Percentiles rank a stretch among this genome's conserved stretches.
Conservation (phyloP, 768 basidiomycete species). For the Hericium rajendrae region DNA sequence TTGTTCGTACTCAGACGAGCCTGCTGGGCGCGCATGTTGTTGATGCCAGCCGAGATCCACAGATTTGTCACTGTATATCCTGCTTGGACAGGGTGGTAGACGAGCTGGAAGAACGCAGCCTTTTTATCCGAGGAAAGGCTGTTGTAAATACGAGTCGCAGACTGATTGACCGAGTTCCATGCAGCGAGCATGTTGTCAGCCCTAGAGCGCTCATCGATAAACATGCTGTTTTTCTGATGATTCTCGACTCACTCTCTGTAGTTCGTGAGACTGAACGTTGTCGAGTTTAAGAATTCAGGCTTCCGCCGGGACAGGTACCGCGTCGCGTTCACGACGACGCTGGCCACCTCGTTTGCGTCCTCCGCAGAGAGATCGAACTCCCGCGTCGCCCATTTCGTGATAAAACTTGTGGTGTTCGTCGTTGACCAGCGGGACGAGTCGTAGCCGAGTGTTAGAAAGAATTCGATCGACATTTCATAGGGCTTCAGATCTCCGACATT, state of each 20-base stretch:
- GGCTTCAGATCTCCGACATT: conserved; percentile 75
- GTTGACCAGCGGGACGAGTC: conserved; percentile 48
- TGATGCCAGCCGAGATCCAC: conserved; percentile 42
- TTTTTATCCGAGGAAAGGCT: conserved; percentile 34
- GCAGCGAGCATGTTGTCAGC: conserved; percentile 44
- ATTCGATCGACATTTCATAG: conserved; percentile 61
- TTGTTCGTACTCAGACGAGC: conserved; percentile 52
- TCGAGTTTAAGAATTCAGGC: conserved; percentile 53
- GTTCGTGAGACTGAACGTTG: conserved; percentile 53
- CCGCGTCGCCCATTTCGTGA: conserved; percentile 49
- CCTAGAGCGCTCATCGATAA: conserved; percentile 22
- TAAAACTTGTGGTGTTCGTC: conserved; percentile 43
- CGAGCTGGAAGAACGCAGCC: conserved; percentile 59
- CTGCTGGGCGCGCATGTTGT: conserved; percentile 55
- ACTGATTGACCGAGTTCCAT: conserved; percentile 38
- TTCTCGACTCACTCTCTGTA: conserved; percentile 50
- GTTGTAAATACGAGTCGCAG: conserved; percentile 48
- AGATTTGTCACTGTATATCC: no score
- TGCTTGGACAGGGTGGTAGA: conserved; percentile 57
- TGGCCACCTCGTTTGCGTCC: conserved; percentile 34
- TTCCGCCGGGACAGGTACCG: conserved; percentile 51
- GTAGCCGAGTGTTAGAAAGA: conserved; percentile 57
- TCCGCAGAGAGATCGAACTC: conserved; percentile 43
- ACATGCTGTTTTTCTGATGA: neutral
- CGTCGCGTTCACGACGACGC: conserved; percentile 47